Percentiles rank a stretch among this genome's conserved stretches.
These are phyloP conservation scores for Xylaria sp. DNA, from an alignment of 2,329 filamentous ascomycete genomes.

Conservation along the genomic window DNA sequence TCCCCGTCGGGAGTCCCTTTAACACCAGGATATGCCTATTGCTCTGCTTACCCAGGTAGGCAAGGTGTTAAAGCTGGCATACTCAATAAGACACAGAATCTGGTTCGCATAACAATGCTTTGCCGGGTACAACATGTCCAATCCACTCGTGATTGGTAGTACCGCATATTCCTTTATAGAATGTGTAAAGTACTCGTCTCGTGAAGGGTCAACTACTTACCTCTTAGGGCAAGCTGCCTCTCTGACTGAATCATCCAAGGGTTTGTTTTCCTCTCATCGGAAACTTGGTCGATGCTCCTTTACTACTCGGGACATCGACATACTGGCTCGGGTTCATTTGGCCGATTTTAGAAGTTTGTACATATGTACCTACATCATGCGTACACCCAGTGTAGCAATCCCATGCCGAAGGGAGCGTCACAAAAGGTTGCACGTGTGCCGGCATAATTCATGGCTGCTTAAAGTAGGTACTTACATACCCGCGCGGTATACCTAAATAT, in stretches of 20 bases:
- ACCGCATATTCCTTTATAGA: background rate
- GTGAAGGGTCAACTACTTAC: background rate
- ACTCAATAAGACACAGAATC: conserved; percentile 16
- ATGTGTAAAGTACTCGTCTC: background rate
- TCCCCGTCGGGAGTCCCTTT: background rate
- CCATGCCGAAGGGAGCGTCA: conserved; percentile 18
- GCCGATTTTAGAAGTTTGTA: background rate
- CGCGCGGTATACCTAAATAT: background rate
- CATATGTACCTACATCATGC: background rate
- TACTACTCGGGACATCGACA: background rate
- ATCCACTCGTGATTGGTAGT: conserved; percentile 3
- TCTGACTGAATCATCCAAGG: background rate
- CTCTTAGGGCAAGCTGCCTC: conserved; percentile 1
- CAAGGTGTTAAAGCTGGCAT: no score
- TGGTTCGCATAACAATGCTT: conserved; percentile 20
- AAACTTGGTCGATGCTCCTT: background rate
- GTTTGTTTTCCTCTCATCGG: background rate
- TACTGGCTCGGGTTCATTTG: background rate
- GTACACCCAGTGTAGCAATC: background rate
- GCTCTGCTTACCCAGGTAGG: no score
- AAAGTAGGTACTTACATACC: background rate
- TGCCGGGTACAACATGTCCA: conserved; percentile 16
- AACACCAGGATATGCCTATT: no score
- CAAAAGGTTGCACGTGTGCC: conserved; percentile 17
- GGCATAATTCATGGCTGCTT: conserved; percentile 11